phyloP scores from a whole-genome alignment of 805 yeast species.

The Nakazawaea ernobii region DNA sequence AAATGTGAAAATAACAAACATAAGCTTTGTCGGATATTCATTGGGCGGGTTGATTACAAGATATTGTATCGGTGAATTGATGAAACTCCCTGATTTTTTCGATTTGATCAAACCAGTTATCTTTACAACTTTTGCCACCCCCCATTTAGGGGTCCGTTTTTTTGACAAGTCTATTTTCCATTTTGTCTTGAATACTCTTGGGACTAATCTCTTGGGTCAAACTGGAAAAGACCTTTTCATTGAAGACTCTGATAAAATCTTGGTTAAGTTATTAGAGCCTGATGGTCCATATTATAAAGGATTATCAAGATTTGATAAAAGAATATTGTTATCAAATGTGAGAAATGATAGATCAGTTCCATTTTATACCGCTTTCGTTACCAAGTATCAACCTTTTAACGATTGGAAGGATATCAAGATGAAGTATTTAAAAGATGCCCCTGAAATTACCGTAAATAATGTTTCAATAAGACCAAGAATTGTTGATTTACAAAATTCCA shows the following conservation, averaged over 20 bases:
- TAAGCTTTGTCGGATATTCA: conserved; percentile 83
- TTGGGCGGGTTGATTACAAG: conserved; percentile 83
- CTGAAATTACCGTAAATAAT: conserved; percentile 30
- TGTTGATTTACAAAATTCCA: conserved; percentile 41
- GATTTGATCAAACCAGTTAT: conserved; percentile 52
- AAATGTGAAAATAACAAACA: conserved; percentile 33
- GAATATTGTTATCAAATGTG: conserved; percentile 65
- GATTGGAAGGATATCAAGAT: conserved; percentile 43
- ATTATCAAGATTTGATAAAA: conserved; percentile 47
- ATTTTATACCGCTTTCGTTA: conserved; percentile 76
- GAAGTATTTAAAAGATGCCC: conserved; percentile 40
- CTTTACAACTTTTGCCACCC: conserved; percentile 70
- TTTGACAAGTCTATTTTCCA: conserved; percentile 30
- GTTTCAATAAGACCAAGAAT: conserved; percentile 38
- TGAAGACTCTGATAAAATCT: conserved; percentile 33
- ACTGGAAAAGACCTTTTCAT: conserved; percentile 76
- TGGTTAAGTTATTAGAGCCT: conserved; percentile 51
- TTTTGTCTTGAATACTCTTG: conserved; percentile 39
- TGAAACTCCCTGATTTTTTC: conserved; percentile 41
- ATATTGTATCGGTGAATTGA: conserved; percentile 57
- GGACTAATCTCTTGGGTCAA: conserved; percentile 53
- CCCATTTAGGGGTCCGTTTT: conserved; percentile 64
- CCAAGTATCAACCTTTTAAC: conserved; percentile 70
- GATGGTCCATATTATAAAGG: conserved; percentile 46
- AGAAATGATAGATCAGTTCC: conserved; percentile 84